Conservation (phyloP, 2,329 filamentous ascomycete genomes). For the Bipolaris cookei region DNA sequence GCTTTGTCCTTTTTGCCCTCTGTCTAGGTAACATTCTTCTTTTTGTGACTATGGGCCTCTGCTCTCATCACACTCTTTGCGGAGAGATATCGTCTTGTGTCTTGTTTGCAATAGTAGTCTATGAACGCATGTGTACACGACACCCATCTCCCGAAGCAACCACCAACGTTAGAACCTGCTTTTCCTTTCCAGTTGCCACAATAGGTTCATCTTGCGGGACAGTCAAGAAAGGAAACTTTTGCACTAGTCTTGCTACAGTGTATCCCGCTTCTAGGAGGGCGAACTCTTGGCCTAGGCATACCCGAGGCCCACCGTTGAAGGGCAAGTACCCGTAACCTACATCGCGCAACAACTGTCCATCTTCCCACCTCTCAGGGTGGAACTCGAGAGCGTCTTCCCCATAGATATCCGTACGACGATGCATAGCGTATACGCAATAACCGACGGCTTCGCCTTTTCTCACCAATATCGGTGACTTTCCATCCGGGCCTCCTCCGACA, state of each 20-base stretch:
- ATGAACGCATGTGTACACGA: slow-evolving; percentile 2
- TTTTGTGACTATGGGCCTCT: too few species aligned
- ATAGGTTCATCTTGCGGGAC: slow-evolving; percentile 9
- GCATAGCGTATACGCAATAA: slow-evolving; percentile 41
- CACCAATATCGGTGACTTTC: slow-evolving; percentile 40
- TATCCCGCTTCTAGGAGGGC: slow-evolving; percentile 38
- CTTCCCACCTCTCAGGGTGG: slow-evolving; percentile 44
- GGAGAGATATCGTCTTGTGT: not conserved
- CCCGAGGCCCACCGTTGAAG: slow-evolving; percentile 40
- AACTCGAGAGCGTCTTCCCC: slow-evolving; percentile 47
- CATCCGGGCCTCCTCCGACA: slow-evolving; percentile 42
- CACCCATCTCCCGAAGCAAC: slow-evolving; percentile 22
- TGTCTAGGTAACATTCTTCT: too few species aligned
- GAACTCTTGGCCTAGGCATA: slow-evolving; percentile 42
- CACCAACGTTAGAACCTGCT: slow-evolving; percentile 21
- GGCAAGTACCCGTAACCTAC: slow-evolving; percentile 38
- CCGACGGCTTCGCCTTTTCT: slow-evolving; percentile 36
- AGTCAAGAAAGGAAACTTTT: slow-evolving; percentile 26
- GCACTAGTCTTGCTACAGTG: slow-evolving; percentile 30
- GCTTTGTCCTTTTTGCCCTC: too few species aligned
- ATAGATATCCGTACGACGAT: slow-evolving; percentile 45
- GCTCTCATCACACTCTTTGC: not conserved
- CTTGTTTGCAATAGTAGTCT: not conserved
- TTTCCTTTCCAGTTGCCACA: slow-evolving; percentile 13
- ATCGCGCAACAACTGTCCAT: slow-evolving; percentile 18